A percentile compares a stretch with the other conserved stretches of the same genome.
phyloP scores from a whole-genome alignment of 805 yeast genomes.

The Teunomyces funiuensis region DNA sequence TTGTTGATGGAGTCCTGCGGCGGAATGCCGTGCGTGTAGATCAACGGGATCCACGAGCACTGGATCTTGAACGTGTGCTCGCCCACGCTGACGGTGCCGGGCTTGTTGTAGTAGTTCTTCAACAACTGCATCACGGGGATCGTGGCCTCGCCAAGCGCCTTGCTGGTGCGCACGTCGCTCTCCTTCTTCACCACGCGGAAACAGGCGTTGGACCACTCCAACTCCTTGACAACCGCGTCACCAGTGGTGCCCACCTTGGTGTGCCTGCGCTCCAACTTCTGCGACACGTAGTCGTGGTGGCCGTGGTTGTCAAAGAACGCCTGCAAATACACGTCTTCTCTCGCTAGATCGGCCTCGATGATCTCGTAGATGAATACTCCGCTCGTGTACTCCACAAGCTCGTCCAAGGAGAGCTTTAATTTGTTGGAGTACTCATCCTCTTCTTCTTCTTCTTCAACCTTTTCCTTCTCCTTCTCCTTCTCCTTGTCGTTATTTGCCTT shows the following conservation, averaged over 20 bases:
- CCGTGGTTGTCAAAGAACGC: slow-evolving; percentile 76
- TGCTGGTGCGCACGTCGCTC: slow-evolving; percentile 54
- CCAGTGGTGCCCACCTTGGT: slow-evolving; percentile 49
- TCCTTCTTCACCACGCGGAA: slow-evolving; percentile 62
- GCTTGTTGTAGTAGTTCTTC: slow-evolving; percentile 61
- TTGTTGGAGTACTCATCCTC: slow-evolving; percentile 22
- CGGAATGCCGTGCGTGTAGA: slow-evolving; percentile 56
- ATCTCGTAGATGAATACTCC: slow-evolving; percentile 79
- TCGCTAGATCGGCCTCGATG: slow-evolving; percentile 54
- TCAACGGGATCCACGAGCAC: slow-evolving; percentile 78
- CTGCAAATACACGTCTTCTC: slow-evolving; percentile 66
- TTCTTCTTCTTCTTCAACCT: slow-evolving; percentile 31
- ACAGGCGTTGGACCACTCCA: slow-evolving; percentile 67
- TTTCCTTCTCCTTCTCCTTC: slow-evolving; percentile 29
- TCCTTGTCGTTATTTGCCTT: slow-evolving; percentile 16
- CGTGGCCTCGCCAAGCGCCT: slow-evolving; percentile 58
- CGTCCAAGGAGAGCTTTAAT: slow-evolving; percentile 54
- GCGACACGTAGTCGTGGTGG: slow-evolving; percentile 59
- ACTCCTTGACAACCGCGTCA: slow-evolving; percentile 74
- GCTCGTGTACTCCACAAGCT: slow-evolving; percentile 57
- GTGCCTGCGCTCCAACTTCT: slow-evolving; percentile 47
- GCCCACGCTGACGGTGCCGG: slow-evolving; percentile 53
- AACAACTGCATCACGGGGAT: slow-evolving; percentile 68
- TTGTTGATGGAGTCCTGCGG: slow-evolving; percentile 72
- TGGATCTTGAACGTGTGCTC: slow-evolving; percentile 56